These are phyloP conservation scores for Claviceps lovelessii DNA, from an alignment of 2,329 filamentous ascomycete species.

Conservation along the genomic window DNA sequence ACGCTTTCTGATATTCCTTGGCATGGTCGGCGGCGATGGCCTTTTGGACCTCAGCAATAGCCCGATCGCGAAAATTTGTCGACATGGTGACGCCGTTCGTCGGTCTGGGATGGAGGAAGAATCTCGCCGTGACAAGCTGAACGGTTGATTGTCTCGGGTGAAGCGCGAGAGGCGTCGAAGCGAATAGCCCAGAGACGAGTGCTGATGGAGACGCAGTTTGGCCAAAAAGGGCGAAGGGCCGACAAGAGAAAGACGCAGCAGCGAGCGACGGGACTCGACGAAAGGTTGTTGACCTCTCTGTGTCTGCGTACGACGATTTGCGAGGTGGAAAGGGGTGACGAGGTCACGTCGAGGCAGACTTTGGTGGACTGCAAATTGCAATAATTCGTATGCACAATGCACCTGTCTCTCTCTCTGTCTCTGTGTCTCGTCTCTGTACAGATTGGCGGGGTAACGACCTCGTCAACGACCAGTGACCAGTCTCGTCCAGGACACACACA, in stretches of 20 bases:
- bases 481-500: no score
- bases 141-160: neutral
- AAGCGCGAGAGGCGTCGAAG: neutral
- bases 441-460: constrained; percentile 27
- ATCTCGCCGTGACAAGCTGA: neutral
- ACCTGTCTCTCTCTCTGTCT: neutral
- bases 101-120: neutral
- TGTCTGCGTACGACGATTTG: neutral
- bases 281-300: neutral
- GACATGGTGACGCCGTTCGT: constrained; percentile 49
- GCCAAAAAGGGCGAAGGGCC: neutral
- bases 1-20: constrained; percentile 93
- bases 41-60: constrained; percentile 93
- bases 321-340: neutral
- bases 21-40: constrained; percentile 93
- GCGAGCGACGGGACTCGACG: neutral
- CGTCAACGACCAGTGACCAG: neutral
- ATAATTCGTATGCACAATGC: neutral
- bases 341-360: constrained; percentile 1
- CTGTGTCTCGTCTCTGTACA: neutral
- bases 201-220: constrained; percentile 1
- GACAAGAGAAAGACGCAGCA: neutral
- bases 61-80: constrained; percentile 90
- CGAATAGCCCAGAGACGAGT: neutral
- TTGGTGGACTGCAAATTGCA: neutral